Base-by-base conservation (phyloP, 2,329 filamentous ascomycete genomes). In the Claviceps pusilla region DNA sequence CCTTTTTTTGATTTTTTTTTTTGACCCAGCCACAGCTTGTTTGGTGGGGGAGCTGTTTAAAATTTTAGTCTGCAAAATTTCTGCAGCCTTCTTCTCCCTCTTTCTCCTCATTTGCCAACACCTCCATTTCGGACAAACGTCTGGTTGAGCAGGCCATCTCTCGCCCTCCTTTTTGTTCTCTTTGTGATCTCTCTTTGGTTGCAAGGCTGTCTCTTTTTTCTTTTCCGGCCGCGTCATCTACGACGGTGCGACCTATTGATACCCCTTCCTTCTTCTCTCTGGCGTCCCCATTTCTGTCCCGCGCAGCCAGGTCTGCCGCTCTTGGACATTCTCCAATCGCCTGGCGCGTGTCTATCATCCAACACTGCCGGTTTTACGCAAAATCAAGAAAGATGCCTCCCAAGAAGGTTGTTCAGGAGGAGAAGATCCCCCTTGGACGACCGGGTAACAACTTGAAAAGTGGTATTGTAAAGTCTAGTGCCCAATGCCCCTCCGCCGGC, bases 401-500 rank as follows among this genome's bases (percentile, higher is more conserved):
- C 71, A 98, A 98, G 81, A 97, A 97, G 76, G 76, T 74, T 53
- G 84, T 83, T 65, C 83, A 88, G 65, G 87, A 96, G 79, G 87
- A 97, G 80, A 97, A 97, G 84, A 80, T 97, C 72, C 84, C 93
- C 64, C 80, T 98, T 73, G 93, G 93, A 72, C 81, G 93, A 69
- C 93, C 93, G 61, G 93, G 93, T 68, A 98, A 98, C 81, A 97
- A 83, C 76, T 73, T 98, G 73, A 98, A 97, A 83, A 96, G 89
- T 77, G 94, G 93, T 76, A 98, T 98, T 83, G 93, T 94, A 79
- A 73, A 82, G 82, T 65, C 55, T 48, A 57, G 33, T 28, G 28
- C 31, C 28, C n/a, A 7, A 14, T 19, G n/a, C 33, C 50, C 31
- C 51, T 9, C n/a, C 14, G 12, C 19, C 19, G 19, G 28, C 14